These are phyloP conservation scores for Verticillium albo-atrum DNA, from an alignment of 2,329 filamentous ascomycete genomes.

Conservation along the genomic window DNA sequence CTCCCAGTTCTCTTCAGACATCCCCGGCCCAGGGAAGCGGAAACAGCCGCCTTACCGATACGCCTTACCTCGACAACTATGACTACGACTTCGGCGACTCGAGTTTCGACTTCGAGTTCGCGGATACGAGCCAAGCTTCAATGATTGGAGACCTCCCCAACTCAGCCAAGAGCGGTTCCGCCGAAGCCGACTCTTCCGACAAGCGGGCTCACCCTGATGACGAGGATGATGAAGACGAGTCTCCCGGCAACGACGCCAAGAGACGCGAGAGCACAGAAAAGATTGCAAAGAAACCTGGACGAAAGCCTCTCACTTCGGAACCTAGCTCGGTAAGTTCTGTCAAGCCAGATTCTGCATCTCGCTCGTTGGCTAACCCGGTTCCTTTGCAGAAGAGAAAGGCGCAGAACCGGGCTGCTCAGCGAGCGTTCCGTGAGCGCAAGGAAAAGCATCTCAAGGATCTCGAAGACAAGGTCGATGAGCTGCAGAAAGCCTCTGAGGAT, in stretches of 20 bases:
- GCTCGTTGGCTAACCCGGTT: not conserved
- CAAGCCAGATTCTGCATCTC: not conserved
- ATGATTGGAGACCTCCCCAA: slow-evolving; percentile 76
- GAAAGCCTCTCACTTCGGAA: slow-evolving; percentile 92
- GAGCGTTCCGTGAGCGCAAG: slow-evolving; percentile 91
- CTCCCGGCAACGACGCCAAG: slow-evolving; percentile 49
- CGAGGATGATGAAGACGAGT: slow-evolving; percentile 61
- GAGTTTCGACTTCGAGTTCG: slow-evolving; percentile 69
- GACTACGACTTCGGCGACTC: slow-evolving; percentile 74
- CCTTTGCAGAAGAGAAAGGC: slow-evolving; percentile 79
- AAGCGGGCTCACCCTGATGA: slow-evolving; percentile 72
- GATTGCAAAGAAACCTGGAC: slow-evolving; percentile 87
- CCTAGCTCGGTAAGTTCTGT: slow-evolving; percentile 78
- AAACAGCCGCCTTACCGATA: slow-evolving; percentile 54
- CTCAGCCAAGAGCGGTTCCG: slow-evolving; percentile 52
- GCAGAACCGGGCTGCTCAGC: slow-evolving; percentile 87
- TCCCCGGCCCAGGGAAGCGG: slow-evolving; percentile 41
- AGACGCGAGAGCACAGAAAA: slow-evolving; percentile 81
- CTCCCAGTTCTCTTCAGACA: slow-evolving; percentile 44
- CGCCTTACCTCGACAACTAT: slow-evolving; percentile 74
- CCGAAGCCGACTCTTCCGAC: slow-evolving; percentile 53
- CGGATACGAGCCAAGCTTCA: slow-evolving; percentile 41
- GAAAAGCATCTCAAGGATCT: slow-evolving; percentile 86
- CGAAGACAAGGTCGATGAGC: slow-evolving; percentile 70
- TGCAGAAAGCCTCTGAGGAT: slow-evolving; percentile 78